Evolutionary conservation across 116 monocot genomes (phyloP), one percentile per base, ranked within the genome.

Genomic region (Cymodocea nodosa): DNA sequence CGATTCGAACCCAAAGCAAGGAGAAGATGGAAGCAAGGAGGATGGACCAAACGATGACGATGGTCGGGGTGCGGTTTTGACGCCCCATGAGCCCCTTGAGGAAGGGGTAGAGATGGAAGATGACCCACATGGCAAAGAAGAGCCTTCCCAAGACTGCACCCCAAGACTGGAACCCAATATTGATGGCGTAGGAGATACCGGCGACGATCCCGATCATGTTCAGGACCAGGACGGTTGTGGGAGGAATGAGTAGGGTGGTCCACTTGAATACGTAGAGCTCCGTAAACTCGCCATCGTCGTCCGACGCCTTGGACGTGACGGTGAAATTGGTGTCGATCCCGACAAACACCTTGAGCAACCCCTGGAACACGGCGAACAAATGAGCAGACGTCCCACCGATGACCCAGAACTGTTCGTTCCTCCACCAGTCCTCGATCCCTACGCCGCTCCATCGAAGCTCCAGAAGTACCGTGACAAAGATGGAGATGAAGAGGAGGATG

Each of bases 391-490:
- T n/a, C n/a, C n/a, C n/a, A n/a, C n/a, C n/a, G n/a, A n/a, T n/a
- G n/a, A n/a, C n/a, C n/a, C 18, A 89, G 90, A 87, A 90, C 71
- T 94, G 94, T 72, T 94, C 94, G 68, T 89, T 94, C n/a, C 94
- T 74, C 90, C 94, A 94, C 94, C 89, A 94, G 77, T 90, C 90
- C 66, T 79, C 73, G 64, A 94, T 89, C 77, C 90, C 87, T n/a
- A 94, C 90, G 0, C 77, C 77, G 68, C 94, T 94, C 90, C 94
- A 94, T n/a, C 87, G 80, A 16, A 94, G 80, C 75, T 94, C 94
- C 1, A 94, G 81, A 30, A 94, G 73, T 8, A 87, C 94, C 17
- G 90, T 94, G 2, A 85, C 90, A 15, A 94, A 87, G 77, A 94
- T 94, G 66, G 90, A 90, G 70, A 83, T 63, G 79, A 94, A 94